phyloP scores from a whole-genome alignment of 352 stramenopile genomes.

The Blastocystis sp. region DNA sequence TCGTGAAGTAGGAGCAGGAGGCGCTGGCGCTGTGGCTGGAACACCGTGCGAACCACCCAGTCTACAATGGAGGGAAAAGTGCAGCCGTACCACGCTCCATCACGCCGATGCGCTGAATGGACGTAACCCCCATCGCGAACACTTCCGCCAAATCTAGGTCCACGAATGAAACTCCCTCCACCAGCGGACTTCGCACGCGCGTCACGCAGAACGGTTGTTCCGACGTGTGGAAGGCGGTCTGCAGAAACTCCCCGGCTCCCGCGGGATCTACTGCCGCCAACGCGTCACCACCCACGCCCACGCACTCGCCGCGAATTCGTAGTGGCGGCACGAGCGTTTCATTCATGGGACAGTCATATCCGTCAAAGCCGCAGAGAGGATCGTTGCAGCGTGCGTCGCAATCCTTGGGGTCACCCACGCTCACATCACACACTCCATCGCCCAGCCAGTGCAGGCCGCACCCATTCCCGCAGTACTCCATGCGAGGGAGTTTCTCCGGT shows the following conservation, averaged over 20 bases:
- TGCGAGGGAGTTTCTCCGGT: not conserved
- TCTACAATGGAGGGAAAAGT: not conserved
- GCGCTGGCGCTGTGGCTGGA: not conserved
- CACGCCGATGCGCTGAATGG: not conserved
- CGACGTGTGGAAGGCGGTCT: not conserved
- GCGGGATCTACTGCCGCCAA: not conserved
- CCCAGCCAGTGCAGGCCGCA: conserved; percentile 10
- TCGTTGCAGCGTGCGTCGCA: conserved; percentile 80
- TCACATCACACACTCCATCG: not conserved
- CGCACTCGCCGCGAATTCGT: not conserved
- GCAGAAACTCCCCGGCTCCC: not conserved
- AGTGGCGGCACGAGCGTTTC: not conserved
- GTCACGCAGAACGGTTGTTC: not conserved
- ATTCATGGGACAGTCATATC: conserved; percentile 77
- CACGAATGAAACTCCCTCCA: not conserved
- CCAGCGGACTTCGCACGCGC: not conserved
- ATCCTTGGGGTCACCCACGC: not conserved
- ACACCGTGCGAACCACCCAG: not conserved
- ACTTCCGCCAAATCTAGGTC: not conserved
- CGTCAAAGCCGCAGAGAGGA: conserved; percentile 79
- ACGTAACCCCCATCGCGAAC: not conserved
- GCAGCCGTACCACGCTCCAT: not conserved
- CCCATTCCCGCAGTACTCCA: not conserved
- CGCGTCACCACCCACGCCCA: not conserved
- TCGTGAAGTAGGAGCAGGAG: not conserved